phyloP scores from a whole-genome alignment of 75 land plant genomes.

The Picea sitchensis region DNA sequence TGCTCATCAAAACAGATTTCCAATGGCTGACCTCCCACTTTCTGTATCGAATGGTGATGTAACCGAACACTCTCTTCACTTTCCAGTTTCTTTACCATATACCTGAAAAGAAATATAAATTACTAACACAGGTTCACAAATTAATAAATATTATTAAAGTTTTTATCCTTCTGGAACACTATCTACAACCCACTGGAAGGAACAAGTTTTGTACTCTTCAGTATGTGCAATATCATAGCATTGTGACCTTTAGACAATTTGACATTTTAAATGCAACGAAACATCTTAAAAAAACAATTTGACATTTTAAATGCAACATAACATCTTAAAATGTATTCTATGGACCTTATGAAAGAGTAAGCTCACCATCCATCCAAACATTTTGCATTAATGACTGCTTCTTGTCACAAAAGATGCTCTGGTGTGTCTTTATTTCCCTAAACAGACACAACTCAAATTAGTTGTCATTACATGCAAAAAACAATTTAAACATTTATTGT shows the following conservation, averaged over 20 bases:
- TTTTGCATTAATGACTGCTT: slow-evolving; percentile 29
- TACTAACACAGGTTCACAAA: background rate
- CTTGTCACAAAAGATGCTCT: slow-evolving; percentile 19
- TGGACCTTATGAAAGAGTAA: background rate
- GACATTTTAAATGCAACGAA: no score
- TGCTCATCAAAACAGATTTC: background rate
- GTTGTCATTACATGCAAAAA: background rate
- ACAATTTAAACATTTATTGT: background rate
- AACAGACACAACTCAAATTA: background rate
- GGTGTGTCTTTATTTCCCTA: slow-evolving; percentile 34
- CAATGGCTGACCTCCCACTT: background rate
- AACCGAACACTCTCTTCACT: background rate
- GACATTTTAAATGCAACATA: background rate
- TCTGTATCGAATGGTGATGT: background rate
- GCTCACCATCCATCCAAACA: slow-evolving; percentile 23
- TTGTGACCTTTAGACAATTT: background rate
- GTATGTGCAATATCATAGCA: background rate
- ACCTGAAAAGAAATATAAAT: slow-evolving; percentile 2
- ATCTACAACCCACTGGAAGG: no score
- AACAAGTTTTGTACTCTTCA: background rate
- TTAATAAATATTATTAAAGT: background rate
- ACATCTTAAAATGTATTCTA: background rate
- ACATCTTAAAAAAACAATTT: no score
- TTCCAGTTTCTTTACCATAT: slow-evolving; percentile 1
- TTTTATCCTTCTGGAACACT: no score